phyloP scores from a whole-genome alignment of 805 yeast species.

The Myxozyma neglecta region DNA sequence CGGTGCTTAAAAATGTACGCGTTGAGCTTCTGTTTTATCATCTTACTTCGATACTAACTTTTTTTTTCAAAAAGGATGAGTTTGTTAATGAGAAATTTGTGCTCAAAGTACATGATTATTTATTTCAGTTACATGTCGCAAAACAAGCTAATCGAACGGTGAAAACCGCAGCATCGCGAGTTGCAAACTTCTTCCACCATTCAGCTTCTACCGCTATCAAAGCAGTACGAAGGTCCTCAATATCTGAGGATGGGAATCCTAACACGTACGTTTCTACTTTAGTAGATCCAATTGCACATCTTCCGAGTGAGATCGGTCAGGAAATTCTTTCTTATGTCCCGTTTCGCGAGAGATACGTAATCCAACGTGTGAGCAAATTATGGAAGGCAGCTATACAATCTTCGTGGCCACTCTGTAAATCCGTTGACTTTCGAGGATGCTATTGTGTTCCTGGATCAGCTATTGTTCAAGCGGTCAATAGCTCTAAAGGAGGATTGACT shows the following conservation, averaged over 20 bases:
- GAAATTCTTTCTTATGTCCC: background rate
- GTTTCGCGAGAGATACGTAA: conserved; percentile 2
- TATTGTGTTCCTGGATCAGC: conserved; percentile 3
- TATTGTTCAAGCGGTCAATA: background rate
- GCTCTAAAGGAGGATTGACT: background rate
- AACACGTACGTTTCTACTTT: background rate
- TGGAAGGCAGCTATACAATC: background rate
- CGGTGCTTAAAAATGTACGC: conserved; percentile 1
- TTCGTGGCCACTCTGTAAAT: conserved; percentile 1
- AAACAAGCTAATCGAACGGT: background rate
- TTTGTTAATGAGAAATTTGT: conserved; percentile 6
- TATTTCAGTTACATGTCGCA: background rate
- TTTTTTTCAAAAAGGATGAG: background rate
- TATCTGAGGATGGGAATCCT: background rate
- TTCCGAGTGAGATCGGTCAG: conserved; percentile 8
- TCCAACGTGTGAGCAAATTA: conserved; percentile 6
- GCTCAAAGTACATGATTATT: conserved; percentile 1
- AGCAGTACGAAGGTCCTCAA: background rate
- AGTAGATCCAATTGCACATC: conserved; percentile 1
- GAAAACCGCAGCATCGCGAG: background rate
- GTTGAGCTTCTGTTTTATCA: background rate
- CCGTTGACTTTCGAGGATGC: conserved; percentile 5
- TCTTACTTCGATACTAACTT: background rate
- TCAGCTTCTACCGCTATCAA: background rate
- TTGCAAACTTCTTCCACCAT: background rate